Evolutionary conservation across 169 alveolate species (phyloP).

Genomic region (Plasmodium vivax): DNA sequence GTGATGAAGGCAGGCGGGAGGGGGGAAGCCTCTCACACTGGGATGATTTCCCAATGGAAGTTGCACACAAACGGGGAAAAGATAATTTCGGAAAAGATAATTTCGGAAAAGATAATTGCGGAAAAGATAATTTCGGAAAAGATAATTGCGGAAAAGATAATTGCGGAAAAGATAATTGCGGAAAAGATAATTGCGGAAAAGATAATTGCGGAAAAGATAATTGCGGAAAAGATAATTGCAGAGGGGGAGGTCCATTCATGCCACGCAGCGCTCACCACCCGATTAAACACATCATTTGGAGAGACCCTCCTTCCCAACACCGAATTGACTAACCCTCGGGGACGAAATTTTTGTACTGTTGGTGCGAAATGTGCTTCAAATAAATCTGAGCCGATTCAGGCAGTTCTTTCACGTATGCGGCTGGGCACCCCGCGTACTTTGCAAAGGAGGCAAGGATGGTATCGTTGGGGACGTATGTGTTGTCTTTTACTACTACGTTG

Average conservation of each 20-base stretch:
- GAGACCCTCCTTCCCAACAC: neutral
- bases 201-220: too few relatives aligned
- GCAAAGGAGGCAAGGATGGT: constrained; percentile 87
- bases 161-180: too few relatives aligned
- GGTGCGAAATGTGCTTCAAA: constrained; percentile 34
- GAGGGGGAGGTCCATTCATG: neutral
- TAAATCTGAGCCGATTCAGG: constrained; percentile 79
- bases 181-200: too few relatives aligned
- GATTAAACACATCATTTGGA: neutral
- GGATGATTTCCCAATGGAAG: neutral
- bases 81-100: too few relatives aligned
- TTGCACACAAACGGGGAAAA: neutral
- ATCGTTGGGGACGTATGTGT: constrained; percentile 87
- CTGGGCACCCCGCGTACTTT: constrained; percentile 90
- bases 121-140: too few relatives aligned
- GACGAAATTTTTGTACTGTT: constrained; percentile 41
- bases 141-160: too few relatives aligned
- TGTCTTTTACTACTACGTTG: constrained; percentile 85
- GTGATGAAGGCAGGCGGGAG: neutral
- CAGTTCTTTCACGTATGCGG: constrained; percentile 80
- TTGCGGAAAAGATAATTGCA: neutral
- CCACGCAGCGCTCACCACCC: neutral
- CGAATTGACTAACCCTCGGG: neutral
- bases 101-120: too few relatives aligned
- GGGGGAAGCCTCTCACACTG: neutral